phyloP scores from a whole-genome alignment of 345 rosid genomes.

The Citrus unshiu region DNA sequence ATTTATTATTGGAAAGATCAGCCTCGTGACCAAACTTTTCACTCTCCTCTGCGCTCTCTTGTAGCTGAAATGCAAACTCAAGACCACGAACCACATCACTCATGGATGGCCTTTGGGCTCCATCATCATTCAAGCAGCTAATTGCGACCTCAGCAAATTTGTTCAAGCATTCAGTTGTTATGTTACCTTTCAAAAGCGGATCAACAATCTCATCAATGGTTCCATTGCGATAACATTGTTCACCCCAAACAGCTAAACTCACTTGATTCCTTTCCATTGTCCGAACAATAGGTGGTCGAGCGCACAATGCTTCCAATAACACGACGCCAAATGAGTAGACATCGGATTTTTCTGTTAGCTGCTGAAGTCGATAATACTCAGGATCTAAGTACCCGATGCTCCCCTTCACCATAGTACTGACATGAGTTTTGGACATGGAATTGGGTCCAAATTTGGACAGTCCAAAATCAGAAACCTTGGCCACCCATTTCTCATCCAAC shows the following conservation, averaged over 20 bases:
- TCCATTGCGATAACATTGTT: conserved; percentile 24
- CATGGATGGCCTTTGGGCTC: conserved; percentile 21
- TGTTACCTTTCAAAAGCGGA: conserved; percentile 28
- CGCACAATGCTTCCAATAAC: conserved; percentile 49
- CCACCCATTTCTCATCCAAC: conserved; percentile 48
- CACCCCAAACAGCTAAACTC: conserved; percentile 40
- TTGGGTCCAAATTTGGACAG: conserved; percentile 42
- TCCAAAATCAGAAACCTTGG: conserved; percentile 61
- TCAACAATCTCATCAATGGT: conserved; percentile 38
- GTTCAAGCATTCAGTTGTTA: conserved; percentile 28
- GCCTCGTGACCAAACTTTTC: too few relatives aligned
- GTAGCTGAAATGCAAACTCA: conserved; percentile 25
- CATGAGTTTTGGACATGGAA: conserved; percentile 33
- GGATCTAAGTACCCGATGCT: conserved; percentile 61
- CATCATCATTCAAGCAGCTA: conserved; percentile 5
- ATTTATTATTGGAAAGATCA: too few relatives aligned
- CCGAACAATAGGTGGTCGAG: conserved; percentile 31
- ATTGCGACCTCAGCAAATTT: conserved; percentile 41
- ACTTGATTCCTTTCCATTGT: conserved; percentile 22
- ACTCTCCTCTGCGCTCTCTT: conserved; percentile 7
- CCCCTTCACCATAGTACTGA: conserved; percentile 51
- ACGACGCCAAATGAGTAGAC: conserved; percentile 72
- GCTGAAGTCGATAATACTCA: conserved; percentile 49
- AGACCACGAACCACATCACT: conserved; percentile 19
- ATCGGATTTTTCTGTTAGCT: conserved; percentile 61